Evolutionary conservation across 495 filamentous ascomycete genomes (phyloP).

Genomic region (Haplographium delicatum): DNA sequence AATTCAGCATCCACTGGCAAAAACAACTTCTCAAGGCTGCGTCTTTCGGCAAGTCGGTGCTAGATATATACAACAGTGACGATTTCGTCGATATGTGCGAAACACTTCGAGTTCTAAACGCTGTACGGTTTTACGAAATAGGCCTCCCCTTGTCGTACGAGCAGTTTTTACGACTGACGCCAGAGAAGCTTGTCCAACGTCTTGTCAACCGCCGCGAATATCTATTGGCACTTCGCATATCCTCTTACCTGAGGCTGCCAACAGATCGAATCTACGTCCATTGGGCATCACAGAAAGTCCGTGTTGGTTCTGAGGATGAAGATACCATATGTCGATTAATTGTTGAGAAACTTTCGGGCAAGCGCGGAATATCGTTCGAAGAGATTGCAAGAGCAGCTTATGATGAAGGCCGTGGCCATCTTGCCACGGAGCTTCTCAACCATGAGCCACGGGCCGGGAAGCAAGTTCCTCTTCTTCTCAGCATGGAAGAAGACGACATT

Average conservation of each 20-base stretch:
- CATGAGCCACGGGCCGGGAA: slow-evolving; percentile 90
- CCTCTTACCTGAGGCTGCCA: slow-evolving; percentile 79
- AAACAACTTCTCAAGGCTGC: slow-evolving; percentile 93
- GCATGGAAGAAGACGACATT: slow-evolving; percentile 93
- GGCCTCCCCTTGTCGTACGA: slow-evolving; percentile 90
- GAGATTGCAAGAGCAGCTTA: slow-evolving; percentile 91
- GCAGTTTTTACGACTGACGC: slow-evolving; percentile 78
- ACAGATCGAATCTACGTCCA: slow-evolving; percentile 90
- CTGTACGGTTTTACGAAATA: slow-evolving; percentile 83
- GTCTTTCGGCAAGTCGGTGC: slow-evolving; percentile 92
- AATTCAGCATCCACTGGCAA: slow-evolving; percentile 87
- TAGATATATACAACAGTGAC: slow-evolving; percentile 94
- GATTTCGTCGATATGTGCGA: slow-evolving; percentile 99
- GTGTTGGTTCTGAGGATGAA: slow-evolving; percentile 76
- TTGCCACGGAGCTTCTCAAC: slow-evolving; percentile 87
- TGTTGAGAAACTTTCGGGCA: slow-evolving; percentile 78
- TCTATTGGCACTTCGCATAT: slow-evolving; percentile 82
- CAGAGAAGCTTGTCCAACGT: slow-evolving; percentile 78
- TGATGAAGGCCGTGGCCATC: slow-evolving; percentile 79
- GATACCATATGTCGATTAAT: slow-evolving; percentile 82
- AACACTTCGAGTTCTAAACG: slow-evolving; percentile 85
- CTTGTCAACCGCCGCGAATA: slow-evolving; percentile 88
- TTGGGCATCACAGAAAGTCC: slow-evolving; percentile 94
- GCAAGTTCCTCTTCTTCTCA: slow-evolving; percentile 90
- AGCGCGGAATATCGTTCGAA: slow-evolving; percentile 91